Base-by-base conservation (phyloP, 768 basidiomycete genomes). In the Psilocybe cubensis region DNA sequence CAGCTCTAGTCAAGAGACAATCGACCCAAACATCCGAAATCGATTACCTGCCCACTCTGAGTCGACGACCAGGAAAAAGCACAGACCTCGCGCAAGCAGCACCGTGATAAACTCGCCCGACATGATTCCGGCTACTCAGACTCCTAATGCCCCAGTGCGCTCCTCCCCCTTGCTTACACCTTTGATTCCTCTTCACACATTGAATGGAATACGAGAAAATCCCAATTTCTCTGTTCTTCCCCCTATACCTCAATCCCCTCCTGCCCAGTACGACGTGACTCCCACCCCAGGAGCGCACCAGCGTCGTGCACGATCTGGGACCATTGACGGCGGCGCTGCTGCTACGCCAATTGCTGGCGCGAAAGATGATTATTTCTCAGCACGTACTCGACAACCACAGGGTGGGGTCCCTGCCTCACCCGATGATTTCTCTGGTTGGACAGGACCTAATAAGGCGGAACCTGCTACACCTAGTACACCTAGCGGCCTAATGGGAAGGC, bases 401-500 rank as follows among this genome's bases (percentile, higher is more conserved):
- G 67, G 67, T 10, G 69, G 71, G 28, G 70, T 72, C 14, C 70
- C 74, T 23, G 66, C 74, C 4, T 70, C 72, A 23, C 68, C 75
- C 4, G 86, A 86, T 17, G 82, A 85, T 29, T 82, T 84, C 54
- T 78, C 82, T 56, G 77, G 79, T 57, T 81, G 76, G 70, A 48
- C 66, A 6, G 72, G 73, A 4, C 72, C 59, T 31, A 41, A 57
- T 58, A 61, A 75, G 68, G 31, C 70, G 31, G 76, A 78, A 11
- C 70, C 76, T 5, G 70, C 76, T 24, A 82, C 79, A 2, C 81
- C 84, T 0, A 76, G 64, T 52, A 84, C 82, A 3, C 84, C 88
- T 4, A 71, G 78, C 21, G 82, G 89, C 1, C 71, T 95, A 52
- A 95, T 96, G 82, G 91, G 92, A 0, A 83, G 89, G 59, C 71